Evolutionary conservation across 1,284 basidiomycete genomes (phyloP).

Genomic region (Phlebopus sp.): DNA sequence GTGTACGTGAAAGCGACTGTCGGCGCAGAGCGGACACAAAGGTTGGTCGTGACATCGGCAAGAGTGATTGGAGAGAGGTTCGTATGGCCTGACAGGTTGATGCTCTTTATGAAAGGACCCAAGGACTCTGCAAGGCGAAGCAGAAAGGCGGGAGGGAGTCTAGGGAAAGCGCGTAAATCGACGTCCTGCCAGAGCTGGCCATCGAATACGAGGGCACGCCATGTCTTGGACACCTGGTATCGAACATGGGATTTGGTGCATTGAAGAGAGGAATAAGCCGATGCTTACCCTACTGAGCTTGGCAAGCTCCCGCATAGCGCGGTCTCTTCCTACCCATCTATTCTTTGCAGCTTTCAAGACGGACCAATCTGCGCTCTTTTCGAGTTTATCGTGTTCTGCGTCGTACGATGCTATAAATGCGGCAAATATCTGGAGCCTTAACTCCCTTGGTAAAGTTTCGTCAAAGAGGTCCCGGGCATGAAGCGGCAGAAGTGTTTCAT

Average conservation of each 20-base stretch:
- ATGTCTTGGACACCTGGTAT: slow-evolving; percentile 79
- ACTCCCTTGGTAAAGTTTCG: slow-evolving; percentile 67
- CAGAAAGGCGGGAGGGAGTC: slow-evolving; percentile 49
- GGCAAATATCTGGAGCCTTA: slow-evolving; percentile 65
- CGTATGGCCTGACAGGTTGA: slow-evolving; percentile 69
- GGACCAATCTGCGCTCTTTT: slow-evolving; percentile 52
- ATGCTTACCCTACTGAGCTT: slow-evolving; percentile 72
- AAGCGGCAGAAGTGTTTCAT: slow-evolving; percentile 42
- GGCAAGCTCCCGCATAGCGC: slow-evolving; percentile 74
- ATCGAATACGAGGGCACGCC: slow-evolving; percentile 79
- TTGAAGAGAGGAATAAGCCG: slow-evolving; percentile 20
- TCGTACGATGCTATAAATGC: slow-evolving; percentile 54
- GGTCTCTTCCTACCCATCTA: slow-evolving; percentile 71
- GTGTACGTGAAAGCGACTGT: slow-evolving; percentile 46
- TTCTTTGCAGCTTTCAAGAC: slow-evolving; percentile 53
- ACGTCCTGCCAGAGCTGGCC: slow-evolving; percentile 81
- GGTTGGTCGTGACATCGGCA: slow-evolving; percentile 48
- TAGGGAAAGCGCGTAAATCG: slow-evolving; percentile 59
- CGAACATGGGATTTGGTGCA: slow-evolving; percentile 8
- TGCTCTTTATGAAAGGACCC: slow-evolving; percentile 62
- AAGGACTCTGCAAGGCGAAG: slow-evolving; percentile 48
- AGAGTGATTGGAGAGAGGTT: slow-evolving; percentile 50
- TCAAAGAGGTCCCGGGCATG: slow-evolving; percentile 58
- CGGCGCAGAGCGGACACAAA: slow-evolving; percentile 44
- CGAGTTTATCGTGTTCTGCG: slow-evolving; percentile 45